Conservation (phyloP, 306 rosid species). For the Sphenostylis stenocarpa region DNA sequence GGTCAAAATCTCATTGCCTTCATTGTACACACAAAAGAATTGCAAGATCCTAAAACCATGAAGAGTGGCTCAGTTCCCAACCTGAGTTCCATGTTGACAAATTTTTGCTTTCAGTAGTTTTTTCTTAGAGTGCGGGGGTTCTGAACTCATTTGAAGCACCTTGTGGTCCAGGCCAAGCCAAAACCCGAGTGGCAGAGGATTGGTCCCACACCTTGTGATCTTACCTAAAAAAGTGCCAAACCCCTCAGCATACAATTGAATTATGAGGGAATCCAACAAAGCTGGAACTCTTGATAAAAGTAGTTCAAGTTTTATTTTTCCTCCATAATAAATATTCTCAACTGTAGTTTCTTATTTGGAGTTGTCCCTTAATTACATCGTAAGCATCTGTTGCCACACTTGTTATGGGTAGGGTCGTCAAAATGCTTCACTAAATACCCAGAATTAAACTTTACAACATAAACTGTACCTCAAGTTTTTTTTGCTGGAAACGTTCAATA, state of each 20-base stretch:
- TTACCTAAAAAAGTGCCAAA: slow-evolving; percentile 1
- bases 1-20: background rate
- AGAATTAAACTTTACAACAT: background rate
- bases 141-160: slow-evolving; percentile 22
- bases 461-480: background rate
- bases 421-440: slow-evolving; percentile 12
- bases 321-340: background rate
- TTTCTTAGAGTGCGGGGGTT: slow-evolving; percentile 12
- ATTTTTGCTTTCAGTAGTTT: slow-evolving; percentile 13
- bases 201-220: background rate
- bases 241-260: slow-evolving; percentile 2
- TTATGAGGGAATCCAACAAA: background rate
- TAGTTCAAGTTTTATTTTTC: slow-evolving; percentile 28
- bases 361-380: background rate
- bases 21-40: background rate
- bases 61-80: slow-evolving; percentile 8
- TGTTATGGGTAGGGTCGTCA: slow-evolving; percentile 11
- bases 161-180: background rate
- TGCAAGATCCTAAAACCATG: background rate
- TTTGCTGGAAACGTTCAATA: background rate
- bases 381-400: slow-evolving; percentile 2
- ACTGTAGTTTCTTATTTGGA: background rate
- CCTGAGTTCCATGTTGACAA: slow-evolving; percentile 2
- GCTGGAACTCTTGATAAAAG: slow-evolving; percentile 18
- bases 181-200: background rate